Conservation (phyloP, 495 filamentous ascomycete species). For the Daldinia vernicosa region DNA sequence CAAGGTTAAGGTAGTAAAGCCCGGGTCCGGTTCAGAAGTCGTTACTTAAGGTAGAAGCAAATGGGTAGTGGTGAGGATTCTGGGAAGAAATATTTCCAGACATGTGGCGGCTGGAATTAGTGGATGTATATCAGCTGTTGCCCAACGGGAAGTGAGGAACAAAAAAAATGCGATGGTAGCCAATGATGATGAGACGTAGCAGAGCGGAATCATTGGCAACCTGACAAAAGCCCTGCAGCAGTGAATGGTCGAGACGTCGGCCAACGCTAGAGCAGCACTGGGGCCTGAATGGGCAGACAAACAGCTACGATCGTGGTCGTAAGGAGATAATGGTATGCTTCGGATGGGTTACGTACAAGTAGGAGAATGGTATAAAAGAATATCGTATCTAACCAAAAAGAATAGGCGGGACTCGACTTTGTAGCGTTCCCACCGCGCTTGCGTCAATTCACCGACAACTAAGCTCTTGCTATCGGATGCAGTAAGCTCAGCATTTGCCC, state of each 20-base stretch:
- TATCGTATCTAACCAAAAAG: conserved; percentile 22
- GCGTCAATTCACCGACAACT: conserved; percentile 43
- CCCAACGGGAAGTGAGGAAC: conserved; percentile 45
- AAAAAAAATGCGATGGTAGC: conserved; percentile 46
- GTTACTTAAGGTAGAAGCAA: conserved; percentile 33
- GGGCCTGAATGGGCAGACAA: conserved; percentile 41
- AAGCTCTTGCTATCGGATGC: conserved; percentile 39
- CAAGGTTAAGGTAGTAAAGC: conserved; percentile 22
- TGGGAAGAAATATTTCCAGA: conserved; percentile 38
- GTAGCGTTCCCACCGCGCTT: conserved; percentile 36
- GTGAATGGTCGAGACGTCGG: conserved; percentile 51
- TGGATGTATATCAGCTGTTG: conserved; percentile 46
- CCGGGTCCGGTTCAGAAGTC: conserved; percentile 35
- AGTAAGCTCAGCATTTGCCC: conserved; percentile 42
- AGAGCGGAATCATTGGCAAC: conserved; percentile 54
- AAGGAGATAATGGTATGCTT: conserved; percentile 34
- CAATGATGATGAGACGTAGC: conserved; percentile 52
- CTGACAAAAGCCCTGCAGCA: conserved; percentile 47
- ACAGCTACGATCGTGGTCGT: conserved; percentile 33
- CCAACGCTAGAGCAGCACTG: conserved; percentile 42
- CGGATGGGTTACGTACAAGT: conserved; percentile 38
- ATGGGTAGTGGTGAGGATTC: conserved; percentile 31
- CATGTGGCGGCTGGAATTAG: conserved; percentile 45
- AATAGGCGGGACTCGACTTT: conserved; percentile 40
- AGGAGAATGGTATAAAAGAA: conserved; percentile 23